Evolutionary conservation across 129 eudicot genomes (phyloP).

Genomic region (Centella asiatica): DNA sequence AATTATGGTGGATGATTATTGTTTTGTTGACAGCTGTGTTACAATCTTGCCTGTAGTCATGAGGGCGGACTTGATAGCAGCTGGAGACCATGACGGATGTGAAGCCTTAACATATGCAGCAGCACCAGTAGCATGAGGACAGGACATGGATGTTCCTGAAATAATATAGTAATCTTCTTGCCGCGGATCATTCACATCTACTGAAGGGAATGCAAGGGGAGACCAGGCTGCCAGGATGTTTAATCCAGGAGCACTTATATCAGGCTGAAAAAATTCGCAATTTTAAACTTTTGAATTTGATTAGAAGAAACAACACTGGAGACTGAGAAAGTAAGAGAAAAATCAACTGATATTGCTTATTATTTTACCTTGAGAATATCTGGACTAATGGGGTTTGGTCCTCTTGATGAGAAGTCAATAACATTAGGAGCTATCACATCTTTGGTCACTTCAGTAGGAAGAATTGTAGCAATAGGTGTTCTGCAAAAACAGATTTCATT

Average conservation of each 20-base stretch:
- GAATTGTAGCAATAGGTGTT: slow-evolving; percentile 7
- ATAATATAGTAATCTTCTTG: slow-evolving; percentile 12
- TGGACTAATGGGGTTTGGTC: slow-evolving; percentile 8
- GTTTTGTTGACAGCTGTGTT: neutral
- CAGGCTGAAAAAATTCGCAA: neutral
- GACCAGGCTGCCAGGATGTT: slow-evolving; percentile 10
- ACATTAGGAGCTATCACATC: slow-evolving; percentile 9
- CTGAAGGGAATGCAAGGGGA: slow-evolving; percentile 12
- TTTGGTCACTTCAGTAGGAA: neutral
- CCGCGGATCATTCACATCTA: slow-evolving; percentile 1
- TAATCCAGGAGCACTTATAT: slow-evolving; percentile 3
- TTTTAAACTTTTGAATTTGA: neutral
- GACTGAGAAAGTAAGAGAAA: neutral
- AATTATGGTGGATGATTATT: neutral
- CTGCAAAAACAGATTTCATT: neutral
- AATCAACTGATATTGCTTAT: no score
- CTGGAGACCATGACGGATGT: slow-evolving; percentile 8
- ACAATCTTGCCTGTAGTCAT: slow-evolving; percentile 8
- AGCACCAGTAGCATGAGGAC: slow-evolving; percentile 12
- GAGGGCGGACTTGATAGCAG: slow-evolving; percentile 20
- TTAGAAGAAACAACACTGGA: neutral
- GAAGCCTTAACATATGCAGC: slow-evolving; percentile 14
- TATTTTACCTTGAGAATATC: slow-evolving; percentile 4
- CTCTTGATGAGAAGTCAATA: slow-evolving; percentile 1
- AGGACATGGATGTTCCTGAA: slow-evolving; percentile 13